A percentile compares a stretch with the other conserved stretches of the same genome.
Evolutionary conservation across 495 filamentous ascomycete species (phyloP).

Genomic region (Neurospora sp.): DNA sequence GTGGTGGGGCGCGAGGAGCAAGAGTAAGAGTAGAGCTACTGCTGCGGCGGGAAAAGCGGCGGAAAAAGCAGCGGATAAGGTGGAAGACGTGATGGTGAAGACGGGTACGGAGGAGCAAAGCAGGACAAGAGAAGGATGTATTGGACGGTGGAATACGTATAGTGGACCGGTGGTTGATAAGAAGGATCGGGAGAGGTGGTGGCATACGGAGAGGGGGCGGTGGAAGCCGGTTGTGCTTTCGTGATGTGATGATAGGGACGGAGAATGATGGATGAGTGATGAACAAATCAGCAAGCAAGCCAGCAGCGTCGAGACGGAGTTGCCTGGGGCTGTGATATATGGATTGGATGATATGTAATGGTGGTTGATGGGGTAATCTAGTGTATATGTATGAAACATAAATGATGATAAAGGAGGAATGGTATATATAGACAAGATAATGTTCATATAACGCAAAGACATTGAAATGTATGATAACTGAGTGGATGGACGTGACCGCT

Average conservation of each 20-base stretch:
- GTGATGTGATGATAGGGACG: slow-evolving; percentile 1
- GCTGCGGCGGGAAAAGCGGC: background rate
- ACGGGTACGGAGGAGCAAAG: background rate
- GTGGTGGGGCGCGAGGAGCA: slow-evolving; percentile 1
- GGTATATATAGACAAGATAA: background rate
- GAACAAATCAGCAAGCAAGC: background rate
- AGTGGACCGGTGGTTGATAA: slow-evolving; percentile 27
- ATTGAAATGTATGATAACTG: background rate
- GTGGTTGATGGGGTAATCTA: background rate
- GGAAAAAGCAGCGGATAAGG: background rate
- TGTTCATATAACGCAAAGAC: background rate
- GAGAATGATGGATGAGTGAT: background rate
- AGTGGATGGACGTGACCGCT: background rate
- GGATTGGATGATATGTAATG: background rate
- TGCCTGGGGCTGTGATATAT: background rate
- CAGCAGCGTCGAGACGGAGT: background rate
- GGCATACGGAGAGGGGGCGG: slow-evolving; percentile 38
- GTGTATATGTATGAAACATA: background rate
- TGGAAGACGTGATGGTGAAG: background rate
- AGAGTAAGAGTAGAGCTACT: background rate
- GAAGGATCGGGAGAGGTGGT: slow-evolving; percentile 40
- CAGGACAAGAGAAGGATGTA: slow-evolving; percentile 36
- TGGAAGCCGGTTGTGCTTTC: slow-evolving; percentile 31
- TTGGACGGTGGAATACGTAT: slow-evolving; percentile 45
- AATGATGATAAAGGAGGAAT: background rate